Base-by-base conservation (phyloP, 352 stramenopile genomes). In the Salisapilia sapeloensis region DNA sequence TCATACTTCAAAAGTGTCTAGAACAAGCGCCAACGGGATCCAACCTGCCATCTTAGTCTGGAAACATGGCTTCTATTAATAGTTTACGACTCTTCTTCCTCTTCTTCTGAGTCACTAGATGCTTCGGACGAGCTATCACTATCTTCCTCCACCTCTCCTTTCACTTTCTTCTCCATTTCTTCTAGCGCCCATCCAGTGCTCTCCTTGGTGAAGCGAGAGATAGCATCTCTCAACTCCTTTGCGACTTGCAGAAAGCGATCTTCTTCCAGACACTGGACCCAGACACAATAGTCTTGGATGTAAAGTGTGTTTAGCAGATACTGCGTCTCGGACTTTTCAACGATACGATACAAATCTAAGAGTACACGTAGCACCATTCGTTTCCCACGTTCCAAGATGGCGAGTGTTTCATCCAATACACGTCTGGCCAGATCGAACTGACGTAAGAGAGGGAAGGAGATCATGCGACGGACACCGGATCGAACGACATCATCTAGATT, bases 291-390 rank as follows among this genome's bases (percentile, higher is more conserved):
- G 42, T 96, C 89, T 45, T 96, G 74, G 20, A 98, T 62, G 42
- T 90, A 97, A n/a, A 98, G 48, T 34, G 87, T 79, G 46, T 97
- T 97, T 21, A 96, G 75, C 11, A 97, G 49, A 56, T 98, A 97
- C 53, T 98, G 89, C 20, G 69, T 93, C 58, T 98, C 91, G 0
- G 83, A 96, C 50, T 90, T 92, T 39, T 96, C 83, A 8, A 97
- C 63, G 20, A 96, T 87, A 13, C 60, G 53, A 37, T 93, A 70
- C n/a, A 97, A 46, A 36, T 80, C 62, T 20, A 99, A 46, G 17
- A 98, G 50, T 27, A 66, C 81, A 30, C 81, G 75, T 28, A 98
- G 53, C 11, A 97, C 61, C 6, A 77, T 58, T 22, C 84, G 69
- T 45, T 87, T 94, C 18, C 89, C 90, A 17, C 63, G 53, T 17